Evolutionary conservation across 2,329 filamentous ascomycete genomes (phyloP).

Genomic region (Macroventuria anomochaeta): DNA sequence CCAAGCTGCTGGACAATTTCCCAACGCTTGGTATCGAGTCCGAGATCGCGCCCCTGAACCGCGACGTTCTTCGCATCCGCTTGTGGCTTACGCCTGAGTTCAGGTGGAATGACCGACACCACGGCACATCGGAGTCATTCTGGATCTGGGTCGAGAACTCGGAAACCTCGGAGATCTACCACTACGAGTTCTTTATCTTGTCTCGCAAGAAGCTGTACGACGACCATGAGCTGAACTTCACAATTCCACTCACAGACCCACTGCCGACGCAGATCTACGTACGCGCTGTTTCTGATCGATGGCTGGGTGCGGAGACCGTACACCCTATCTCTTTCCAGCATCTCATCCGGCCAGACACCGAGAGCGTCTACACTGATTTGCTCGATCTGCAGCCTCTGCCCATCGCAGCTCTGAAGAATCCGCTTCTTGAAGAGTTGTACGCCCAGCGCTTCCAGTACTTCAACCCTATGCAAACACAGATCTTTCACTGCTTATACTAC

Average conservation of each 20-base stretch:
- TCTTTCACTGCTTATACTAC: constrained; percentile 96
- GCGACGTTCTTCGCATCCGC: constrained; percentile 91
- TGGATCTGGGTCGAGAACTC: constrained; percentile 99
- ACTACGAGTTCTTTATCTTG: constrained; percentile 96
- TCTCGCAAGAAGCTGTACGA: constrained; percentile 89
- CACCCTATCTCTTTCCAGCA: constrained; percentile 97
- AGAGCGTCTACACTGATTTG: constrained; percentile 95
- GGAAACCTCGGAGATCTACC: constrained; percentile 95
- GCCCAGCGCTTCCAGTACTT: constrained; percentile 90
- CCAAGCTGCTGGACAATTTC: constrained; percentile 85
- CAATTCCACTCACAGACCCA: constrained; percentile 91
- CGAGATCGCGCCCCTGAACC: constrained; percentile 93
- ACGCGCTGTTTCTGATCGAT: constrained; percentile 89
- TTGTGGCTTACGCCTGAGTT: constrained; percentile 89
- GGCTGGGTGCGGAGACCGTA: constrained; percentile 96
- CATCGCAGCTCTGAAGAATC: constrained; percentile 85
- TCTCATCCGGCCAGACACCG: constrained; percentile 93
- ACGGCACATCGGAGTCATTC: constrained; percentile 94
- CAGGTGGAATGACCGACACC: constrained; percentile 89
- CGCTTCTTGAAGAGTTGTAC: constrained; percentile 86
- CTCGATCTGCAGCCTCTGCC: constrained; percentile 90
- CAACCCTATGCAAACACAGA: constrained; percentile 99
- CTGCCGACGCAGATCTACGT: constrained; percentile 96
- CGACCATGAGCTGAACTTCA: constrained; percentile 97
- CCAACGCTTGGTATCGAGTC: constrained; percentile 89